Conservation (phyloP, 2,329 filamentous ascomycete species). For the Fusarium sp. region DNA sequence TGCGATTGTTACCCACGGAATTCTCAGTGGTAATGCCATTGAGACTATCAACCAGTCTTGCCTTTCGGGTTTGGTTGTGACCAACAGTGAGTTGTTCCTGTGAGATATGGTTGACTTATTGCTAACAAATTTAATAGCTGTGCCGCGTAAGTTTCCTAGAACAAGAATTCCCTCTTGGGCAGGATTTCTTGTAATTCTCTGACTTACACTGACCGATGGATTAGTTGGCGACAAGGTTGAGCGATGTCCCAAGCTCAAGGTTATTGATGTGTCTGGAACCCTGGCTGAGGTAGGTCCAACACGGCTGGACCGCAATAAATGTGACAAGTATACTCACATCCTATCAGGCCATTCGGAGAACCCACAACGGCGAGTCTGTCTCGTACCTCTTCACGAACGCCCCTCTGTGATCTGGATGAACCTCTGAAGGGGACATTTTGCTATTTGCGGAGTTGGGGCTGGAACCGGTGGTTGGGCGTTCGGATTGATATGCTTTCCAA, state of each 20-base stretch:
- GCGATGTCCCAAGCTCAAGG: constrained; percentile 80
- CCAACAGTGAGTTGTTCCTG: neutral
- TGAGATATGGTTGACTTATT: no score
- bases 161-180: neutral
- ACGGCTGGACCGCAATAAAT: neutral
- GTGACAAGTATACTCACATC: constrained; percentile 2
- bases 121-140: neutral
- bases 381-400: constrained; percentile 76
- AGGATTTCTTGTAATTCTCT: neutral
- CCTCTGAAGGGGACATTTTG: neutral
- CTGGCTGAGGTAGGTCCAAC: constrained; percentile 63
- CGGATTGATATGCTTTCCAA: neutral
- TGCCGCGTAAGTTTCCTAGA: neutral
- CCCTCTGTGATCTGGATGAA: constrained; percentile 46
- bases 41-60: constrained; percentile 2
- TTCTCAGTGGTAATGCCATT: constrained; percentile 71
- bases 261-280: constrained; percentile 90
- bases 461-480: neutral
- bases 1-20: constrained; percentile 93
- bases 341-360: constrained; percentile 69
- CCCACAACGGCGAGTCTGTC: constrained; percentile 72
- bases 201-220: neutral
- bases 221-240: constrained; percentile 78
- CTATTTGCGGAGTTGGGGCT: neutral
- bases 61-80: neutral